Evolutionary conservation across 306 rosid genomes (phyloP), one percentile per base, ranked within the genome.

Genomic region (Glycine tomentella): DNA sequence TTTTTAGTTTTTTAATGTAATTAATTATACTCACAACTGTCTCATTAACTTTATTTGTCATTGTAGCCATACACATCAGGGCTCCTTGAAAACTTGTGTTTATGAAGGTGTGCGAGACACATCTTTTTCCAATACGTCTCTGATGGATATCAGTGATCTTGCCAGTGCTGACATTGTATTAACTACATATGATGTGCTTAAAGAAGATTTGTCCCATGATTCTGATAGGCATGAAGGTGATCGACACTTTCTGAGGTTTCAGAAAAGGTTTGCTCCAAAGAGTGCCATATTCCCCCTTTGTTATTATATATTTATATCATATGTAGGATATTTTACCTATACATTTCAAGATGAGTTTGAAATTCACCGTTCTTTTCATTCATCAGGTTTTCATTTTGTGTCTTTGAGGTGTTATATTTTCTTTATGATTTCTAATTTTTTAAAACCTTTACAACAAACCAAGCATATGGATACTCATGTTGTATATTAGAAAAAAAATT

Each of bases 191-290:
- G 98, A 95, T 78, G 93, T 90, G 81, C 99, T 93, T 83, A 95
- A 88, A 83, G 98, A 90, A 85, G 98, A 95, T 80, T 86, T 93
- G 52, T 91, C 98, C 57, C 99, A 93, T 73, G 99, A 95, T 77
- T 93, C 90, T 76, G 97, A 95, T 85, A 89, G 99, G 89, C 96
- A 91, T 79, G 91, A 86, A 84, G 99, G 99, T 62, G 99, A 95
- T 84, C 86, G 99, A 0, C 94, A 92, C 82, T 69, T 93, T 65
- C 79, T 95, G 91, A 93, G 99, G 86, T 91, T 95, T 84, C 96
- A 91, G 40, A 95, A 93, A 86, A 95, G 99, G 99, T 95, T 73
- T 76, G 79, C 55, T 69, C 80, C 51, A 72, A 78, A 85, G 31
- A 53, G 0, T 84, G 51, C 67, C 9, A 42, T 79, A 69, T 75